These are phyloP conservation scores for Holtermannia corniformis DNA, from an alignment of 768 basidiomycete species.

Conservation along the genomic window DNA sequence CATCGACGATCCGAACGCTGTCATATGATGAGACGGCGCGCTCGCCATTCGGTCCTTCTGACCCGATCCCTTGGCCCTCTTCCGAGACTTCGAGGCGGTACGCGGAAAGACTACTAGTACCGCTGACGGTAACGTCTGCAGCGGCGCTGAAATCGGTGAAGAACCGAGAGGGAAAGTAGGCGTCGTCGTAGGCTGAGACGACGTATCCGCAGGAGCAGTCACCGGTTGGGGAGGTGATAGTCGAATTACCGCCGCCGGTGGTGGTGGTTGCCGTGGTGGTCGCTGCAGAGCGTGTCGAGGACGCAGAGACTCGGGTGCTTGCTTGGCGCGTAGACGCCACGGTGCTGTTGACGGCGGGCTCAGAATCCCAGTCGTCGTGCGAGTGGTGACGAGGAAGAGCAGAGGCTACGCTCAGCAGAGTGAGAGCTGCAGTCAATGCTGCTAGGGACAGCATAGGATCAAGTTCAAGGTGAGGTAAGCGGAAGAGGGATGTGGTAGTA, in stretches of 20 bases:
- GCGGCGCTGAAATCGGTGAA: neutral
- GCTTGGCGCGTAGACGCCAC: no score
- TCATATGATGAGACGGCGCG: neutral
- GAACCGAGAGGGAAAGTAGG: neutral
- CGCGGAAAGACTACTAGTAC: neutral
- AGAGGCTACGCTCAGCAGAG: no score
- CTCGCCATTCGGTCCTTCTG: constrained; percentile 1
- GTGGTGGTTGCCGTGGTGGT: no score
- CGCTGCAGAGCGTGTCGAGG: no score
- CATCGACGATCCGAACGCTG: constrained; percentile 3
- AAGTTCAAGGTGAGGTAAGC: no score
- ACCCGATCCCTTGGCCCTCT: neutral
- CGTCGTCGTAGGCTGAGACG: neutral
- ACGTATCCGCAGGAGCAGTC: neutral
- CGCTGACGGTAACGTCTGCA: neutral
- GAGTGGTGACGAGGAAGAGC: no score
- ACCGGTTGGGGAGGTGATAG: neutral
- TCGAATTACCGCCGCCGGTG: neutral
- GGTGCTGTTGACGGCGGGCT: no score
- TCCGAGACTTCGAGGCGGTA: neutral
- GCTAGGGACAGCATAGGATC: no score
- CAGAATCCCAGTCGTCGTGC: no score
- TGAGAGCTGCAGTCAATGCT: no score
- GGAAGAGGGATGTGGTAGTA: no score
- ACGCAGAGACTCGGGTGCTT: no score